These are phyloP conservation scores for Lactarius akahatsu DNA, from an alignment of 768 basidiomycete genomes.

Conservation along the genomic window DNA sequence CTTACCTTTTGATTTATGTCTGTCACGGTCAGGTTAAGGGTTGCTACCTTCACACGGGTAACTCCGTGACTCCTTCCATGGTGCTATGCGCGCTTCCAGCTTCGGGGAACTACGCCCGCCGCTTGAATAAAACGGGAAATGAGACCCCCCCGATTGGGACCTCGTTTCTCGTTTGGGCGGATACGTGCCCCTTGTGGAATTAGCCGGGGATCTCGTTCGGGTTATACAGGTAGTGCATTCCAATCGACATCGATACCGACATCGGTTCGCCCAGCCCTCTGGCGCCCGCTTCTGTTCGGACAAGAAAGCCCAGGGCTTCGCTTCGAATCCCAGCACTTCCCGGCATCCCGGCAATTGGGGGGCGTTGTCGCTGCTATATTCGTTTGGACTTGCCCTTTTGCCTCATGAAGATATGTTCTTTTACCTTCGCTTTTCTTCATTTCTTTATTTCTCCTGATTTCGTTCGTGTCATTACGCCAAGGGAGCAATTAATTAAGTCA, in stretches of 20 bases:
- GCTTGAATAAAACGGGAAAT: background rate
- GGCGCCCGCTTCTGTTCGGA: slow-evolving; percentile 18
- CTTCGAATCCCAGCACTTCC: slow-evolving; percentile 8
- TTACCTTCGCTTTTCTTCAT: background rate
- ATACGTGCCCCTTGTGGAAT: background rate
- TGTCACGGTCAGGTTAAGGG: background rate
- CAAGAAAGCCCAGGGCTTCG: background rate
- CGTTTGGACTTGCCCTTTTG: slow-evolving; percentile 1
- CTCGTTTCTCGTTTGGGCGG: slow-evolving; percentile 10
- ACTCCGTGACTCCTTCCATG: slow-evolving; percentile 11
- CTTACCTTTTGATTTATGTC: background rate
- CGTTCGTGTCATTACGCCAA: background rate
- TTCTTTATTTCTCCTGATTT: background rate
- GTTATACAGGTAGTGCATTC: slow-evolving; percentile 5
- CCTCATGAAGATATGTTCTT: background rate
- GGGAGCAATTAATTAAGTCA: slow-evolving; percentile 4
- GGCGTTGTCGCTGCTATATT: slow-evolving; percentile 1
- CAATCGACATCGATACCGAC: background rate
- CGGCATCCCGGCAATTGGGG: slow-evolving; percentile 6
- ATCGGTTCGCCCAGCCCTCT: slow-evolving; percentile 10
- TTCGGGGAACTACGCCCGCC: slow-evolving; percentile 5
- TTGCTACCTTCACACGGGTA: background rate
- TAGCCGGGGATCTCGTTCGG: slow-evolving; percentile 2
- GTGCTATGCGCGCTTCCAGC: background rate
- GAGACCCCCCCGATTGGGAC: slow-evolving; percentile 2